These are phyloP conservation scores for Termitomyces sp. DNA, from an alignment of 768 basidiomycete genomes.

Conservation along the genomic window DNA sequence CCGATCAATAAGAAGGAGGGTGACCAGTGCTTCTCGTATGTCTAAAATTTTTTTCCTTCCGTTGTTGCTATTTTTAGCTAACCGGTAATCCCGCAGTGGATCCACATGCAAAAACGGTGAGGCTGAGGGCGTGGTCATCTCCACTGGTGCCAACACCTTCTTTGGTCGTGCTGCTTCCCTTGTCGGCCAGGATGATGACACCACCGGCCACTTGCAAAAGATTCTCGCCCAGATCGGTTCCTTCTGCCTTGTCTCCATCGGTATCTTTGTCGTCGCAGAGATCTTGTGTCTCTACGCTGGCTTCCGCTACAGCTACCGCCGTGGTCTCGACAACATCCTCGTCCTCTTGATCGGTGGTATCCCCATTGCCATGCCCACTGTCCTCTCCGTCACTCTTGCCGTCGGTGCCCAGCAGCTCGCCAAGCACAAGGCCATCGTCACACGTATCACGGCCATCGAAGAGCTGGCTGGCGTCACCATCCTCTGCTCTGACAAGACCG, in stretches of 20 bases:
- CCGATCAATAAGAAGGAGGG: slow-evolving; percentile 89
- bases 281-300: slow-evolving; percentile 92
- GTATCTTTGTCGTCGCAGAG: slow-evolving; percentile 92
- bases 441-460: slow-evolving; percentile 98
- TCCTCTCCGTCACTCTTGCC: slow-evolving; percentile 95
- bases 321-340: slow-evolving; percentile 95
- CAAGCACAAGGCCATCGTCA: slow-evolving; percentile 99
- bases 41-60: slow-evolving; percentile 18
- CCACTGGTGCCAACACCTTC: slow-evolving; percentile 97
- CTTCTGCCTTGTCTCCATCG: slow-evolving; percentile 95
- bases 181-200: slow-evolving; percentile 96
- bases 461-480: slow-evolving; percentile 98
- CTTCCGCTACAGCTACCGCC: slow-evolving; percentile 88
- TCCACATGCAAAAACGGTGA: slow-evolving; percentile 99
- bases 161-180: slow-evolving; percentile 98
- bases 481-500: slow-evolving; percentile 98
- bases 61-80: background rate
- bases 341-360: slow-evolving; percentile 99
- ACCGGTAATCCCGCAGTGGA: slow-evolving; percentile 47
- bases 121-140: slow-evolving; percentile 97
- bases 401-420: slow-evolving; percentile 99
- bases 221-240: slow-evolving; percentile 97
- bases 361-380: slow-evolving; percentile 99
- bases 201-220: slow-evolving; percentile 97
- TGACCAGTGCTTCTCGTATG: slow-evolving; percentile 98